A percentile compares a stretch with the other conserved stretches of the same genome.
Conservation (phyloP, 768 basidiomycete genomes). For the Scleroderma citrinum region DNA sequence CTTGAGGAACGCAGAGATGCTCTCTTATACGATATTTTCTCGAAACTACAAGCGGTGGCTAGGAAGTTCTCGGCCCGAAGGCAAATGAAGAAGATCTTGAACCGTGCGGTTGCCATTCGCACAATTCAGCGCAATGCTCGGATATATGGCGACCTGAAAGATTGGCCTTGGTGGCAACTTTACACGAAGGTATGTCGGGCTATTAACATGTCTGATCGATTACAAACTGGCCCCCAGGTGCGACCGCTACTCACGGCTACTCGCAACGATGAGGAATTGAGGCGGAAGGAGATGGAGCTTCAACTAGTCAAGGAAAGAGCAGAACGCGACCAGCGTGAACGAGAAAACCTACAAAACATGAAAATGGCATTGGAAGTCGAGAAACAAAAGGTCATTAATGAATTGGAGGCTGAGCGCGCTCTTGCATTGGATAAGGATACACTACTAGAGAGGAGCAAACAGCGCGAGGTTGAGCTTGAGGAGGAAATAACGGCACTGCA, state of each 20-base stretch:
- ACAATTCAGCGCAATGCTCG: conserved; percentile 94
- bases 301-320: conserved; percentile 75
- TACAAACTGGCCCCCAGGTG: conserved; percentile 43
- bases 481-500: conserved; percentile 81
- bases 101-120: conserved; percentile 84
- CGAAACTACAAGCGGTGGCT: conserved; percentile 78
- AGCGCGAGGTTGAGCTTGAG: conserved; percentile 77
- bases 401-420: conserved; percentile 76
- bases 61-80: conserved; percentile 82
- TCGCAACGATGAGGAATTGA: conserved; percentile 85
- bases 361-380: conserved; percentile 81
- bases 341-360: conserved; percentile 68
- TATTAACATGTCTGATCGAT: conserved; percentile 1
- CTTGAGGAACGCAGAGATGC: conserved; percentile 89
- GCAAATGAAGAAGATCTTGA: conserved; percentile 91
- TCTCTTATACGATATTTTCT: conserved; percentile 84
- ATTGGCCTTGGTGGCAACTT: conserved; percentile 99
- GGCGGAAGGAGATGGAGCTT: conserved; percentile 82
- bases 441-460: conserved; percentile 76
- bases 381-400: conserved; percentile 75
- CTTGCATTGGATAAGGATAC: conserved; percentile 79
- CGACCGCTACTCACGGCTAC: conserved; percentile 92
- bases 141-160: conserved; percentile 80
- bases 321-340: conserved; percentile 80
- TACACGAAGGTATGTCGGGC: conserved; percentile 70